phyloP scores from a whole-genome alignment of 1,139 yeast species.

The Blastobotrys aristatus region DNA sequence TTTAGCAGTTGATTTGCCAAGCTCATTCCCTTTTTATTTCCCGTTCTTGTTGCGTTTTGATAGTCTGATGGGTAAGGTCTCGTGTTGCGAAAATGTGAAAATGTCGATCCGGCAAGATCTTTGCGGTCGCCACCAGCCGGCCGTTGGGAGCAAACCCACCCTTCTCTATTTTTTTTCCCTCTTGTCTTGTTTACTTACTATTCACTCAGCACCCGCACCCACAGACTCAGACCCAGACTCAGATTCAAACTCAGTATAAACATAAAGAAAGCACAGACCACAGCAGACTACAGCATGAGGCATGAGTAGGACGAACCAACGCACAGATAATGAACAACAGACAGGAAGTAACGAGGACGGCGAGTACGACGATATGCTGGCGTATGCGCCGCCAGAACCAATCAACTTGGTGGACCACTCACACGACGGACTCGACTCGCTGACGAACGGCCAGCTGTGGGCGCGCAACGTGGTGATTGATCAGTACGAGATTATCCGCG shows the following conservation, averaged over 20 bases:
- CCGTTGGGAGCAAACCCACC: background rate
- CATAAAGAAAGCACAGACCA: background rate
- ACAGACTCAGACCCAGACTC: no score
- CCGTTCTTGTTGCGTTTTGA: slow-evolving; percentile 32
- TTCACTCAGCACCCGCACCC: background rate
- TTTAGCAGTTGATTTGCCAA: slow-evolving; percentile 36
- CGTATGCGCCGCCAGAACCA: slow-evolving; percentile 20
- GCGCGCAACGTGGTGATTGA: slow-evolving; percentile 39
- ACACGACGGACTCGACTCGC: background rate
- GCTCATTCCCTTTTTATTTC: no score
- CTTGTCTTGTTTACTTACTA: background rate
- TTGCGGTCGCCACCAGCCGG: background rate
- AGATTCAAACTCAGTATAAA: background rate
- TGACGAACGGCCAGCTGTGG: slow-evolving; percentile 29
- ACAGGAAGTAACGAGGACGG: background rate
- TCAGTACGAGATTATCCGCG: slow-evolving; percentile 39
- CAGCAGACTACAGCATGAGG: background rate
- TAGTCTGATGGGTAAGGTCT: background rate
- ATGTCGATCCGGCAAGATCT: no score
- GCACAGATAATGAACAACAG: background rate
- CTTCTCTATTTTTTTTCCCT: no score
- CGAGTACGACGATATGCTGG: slow-evolving; percentile 10
- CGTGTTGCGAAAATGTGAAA: background rate
- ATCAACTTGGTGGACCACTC: slow-evolving; percentile 24
- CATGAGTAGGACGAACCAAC: background rate